phyloP scores from a whole-genome alignment of 164 flowering plant genomes.

The Dillenia suffruticosa region DNA sequence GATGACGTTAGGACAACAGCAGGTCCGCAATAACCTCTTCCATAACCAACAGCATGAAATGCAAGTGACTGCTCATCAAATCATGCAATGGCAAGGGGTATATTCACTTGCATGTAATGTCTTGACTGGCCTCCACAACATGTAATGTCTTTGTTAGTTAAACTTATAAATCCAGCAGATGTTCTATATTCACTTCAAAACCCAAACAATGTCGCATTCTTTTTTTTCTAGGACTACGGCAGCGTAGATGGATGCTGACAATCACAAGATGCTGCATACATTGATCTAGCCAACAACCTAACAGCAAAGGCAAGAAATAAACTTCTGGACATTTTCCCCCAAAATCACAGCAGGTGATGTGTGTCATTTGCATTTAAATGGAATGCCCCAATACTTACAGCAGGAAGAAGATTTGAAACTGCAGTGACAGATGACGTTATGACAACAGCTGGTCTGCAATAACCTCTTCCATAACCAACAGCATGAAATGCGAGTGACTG shows the following conservation, averaged over 20 bases:
- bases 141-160: constrained; percentile 12
- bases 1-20: constrained; percentile 93
- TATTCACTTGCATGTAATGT: too few species aligned
- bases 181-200: too few species aligned
- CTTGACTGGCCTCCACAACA: constrained; percentile 98
- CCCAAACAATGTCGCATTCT: too few species aligned
- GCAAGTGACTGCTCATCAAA: constrained; percentile 95
- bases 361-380: too few species aligned
- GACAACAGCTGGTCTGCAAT: constrained; percentile 73
- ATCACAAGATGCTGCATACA: too few species aligned
- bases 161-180: too few species aligned
- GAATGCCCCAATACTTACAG: constrained; percentile 47
- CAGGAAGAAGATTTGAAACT: constrained; percentile 95
- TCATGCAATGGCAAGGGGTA: constrained; percentile 65
- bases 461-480: constrained; percentile 87
- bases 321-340: too few species aligned
- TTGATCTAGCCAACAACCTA: too few species aligned
- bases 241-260: too few species aligned
- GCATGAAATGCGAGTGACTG: constrained; percentile 90
- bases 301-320: too few species aligned
- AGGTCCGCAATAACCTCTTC: constrained; percentile 72
- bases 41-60: constrained; percentile 94
- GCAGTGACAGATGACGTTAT: constrained; percentile 99
- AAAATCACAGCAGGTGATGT: too few species aligned
- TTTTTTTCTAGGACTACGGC: too few species aligned